phyloP scores from a whole-genome alignment of 345 rosid genomes.

The Acer saccharum region DNA sequence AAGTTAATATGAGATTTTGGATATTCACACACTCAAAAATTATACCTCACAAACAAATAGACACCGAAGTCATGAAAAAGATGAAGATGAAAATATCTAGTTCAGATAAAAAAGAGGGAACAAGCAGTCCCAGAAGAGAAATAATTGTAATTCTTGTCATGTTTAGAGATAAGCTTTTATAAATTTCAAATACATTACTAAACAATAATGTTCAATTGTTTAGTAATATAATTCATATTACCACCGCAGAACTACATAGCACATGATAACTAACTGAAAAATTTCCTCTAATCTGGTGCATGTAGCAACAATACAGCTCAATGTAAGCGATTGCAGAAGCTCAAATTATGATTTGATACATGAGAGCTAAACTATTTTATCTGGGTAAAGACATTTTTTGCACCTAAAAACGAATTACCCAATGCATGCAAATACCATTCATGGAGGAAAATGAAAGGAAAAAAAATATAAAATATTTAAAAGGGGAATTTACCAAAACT shows the following conservation, averaged over 20 bases:
- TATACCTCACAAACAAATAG: not conserved
- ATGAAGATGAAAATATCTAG: no score
- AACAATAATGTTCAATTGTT: no score
- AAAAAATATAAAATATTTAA: not conserved
- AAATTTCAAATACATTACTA: no score
- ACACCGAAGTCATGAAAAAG: not conserved
- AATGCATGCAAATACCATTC: not conserved
- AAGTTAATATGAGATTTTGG: not conserved
- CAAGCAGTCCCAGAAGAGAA: no score
- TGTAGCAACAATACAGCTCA: not conserved
- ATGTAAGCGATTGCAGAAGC: not conserved
- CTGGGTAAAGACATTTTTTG: not conserved
- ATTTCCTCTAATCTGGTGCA: no score
- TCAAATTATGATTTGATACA: not conserved
- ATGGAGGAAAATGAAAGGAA: not conserved
- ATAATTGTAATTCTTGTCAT: no score
- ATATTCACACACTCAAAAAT: not conserved
- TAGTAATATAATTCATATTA: no score
- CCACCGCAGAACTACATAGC: no score
- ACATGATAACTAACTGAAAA: no score
- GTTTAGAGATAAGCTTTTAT: no score
- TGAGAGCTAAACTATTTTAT: not conserved
- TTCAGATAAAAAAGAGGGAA: no score
- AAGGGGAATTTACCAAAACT: conserved; percentile 69
- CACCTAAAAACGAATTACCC: not conserved